Evolutionary conservation across 768 basidiomycete species (phyloP).

Genomic region (Suillus ampliporus): DNA sequence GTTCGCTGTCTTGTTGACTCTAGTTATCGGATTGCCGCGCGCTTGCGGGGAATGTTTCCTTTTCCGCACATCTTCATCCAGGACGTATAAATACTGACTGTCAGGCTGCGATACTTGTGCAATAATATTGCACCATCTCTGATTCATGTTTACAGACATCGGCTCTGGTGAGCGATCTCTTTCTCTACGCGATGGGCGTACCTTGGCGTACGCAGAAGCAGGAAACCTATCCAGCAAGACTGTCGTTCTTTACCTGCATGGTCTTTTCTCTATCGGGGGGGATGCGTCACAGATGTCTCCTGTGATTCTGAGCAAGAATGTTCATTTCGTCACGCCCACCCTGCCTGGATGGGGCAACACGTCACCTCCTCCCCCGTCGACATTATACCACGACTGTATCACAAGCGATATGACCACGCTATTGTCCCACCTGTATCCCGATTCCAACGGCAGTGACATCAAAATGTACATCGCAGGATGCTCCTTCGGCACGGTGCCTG

Average conservation of each 20-base stretch:
- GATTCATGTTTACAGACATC: conserved; percentile 1
- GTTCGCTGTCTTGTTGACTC: background rate
- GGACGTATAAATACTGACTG: background rate
- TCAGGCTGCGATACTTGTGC: background rate
- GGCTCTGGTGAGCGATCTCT: conserved; percentile 23
- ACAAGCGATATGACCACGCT: conserved; percentile 51
- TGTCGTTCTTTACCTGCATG: conserved; percentile 60
- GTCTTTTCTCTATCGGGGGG: conserved; percentile 55
- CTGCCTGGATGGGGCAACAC: conserved; percentile 65
- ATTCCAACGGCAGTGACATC: conserved; percentile 36
- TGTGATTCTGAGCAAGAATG: conserved; percentile 43
- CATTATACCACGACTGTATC: conserved; percentile 48
- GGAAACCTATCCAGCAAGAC: conserved; percentile 55
- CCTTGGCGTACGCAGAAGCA: conserved; percentile 62
- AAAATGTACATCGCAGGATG: conserved; percentile 57
- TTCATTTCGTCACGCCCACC: conserved; percentile 56
- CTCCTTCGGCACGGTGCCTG: conserved; percentile 58
- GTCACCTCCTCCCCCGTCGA: conserved; percentile 42
- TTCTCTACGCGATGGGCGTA: conserved; percentile 44
- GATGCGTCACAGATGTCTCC: conserved; percentile 40
- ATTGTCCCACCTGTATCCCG: conserved; percentile 56
- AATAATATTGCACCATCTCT: background rate
- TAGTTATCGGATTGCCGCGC: background rate
- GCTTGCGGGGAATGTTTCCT: background rate
- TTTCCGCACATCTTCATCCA: background rate